Evolutionary conservation across 164 flowering plant species (phyloP), one percentile per base, ranked within the genome.

Genomic region (Magnolia sinica): DNA sequence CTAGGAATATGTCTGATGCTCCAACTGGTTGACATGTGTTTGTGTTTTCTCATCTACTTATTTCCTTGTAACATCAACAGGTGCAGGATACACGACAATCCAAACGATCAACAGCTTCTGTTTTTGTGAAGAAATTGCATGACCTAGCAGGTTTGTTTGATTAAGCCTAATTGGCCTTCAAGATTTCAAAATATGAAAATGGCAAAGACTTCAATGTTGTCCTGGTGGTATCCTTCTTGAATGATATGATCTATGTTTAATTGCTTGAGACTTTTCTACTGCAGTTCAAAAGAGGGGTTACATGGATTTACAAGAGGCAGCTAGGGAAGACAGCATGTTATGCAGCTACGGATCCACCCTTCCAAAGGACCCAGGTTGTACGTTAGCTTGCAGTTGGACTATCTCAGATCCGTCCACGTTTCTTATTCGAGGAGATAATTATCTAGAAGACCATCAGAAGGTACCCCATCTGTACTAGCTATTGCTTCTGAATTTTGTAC

Each of bases 201-300:
- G 10, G 16, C 18, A 31, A 68, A 68, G 50, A 4, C 31, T 18
- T 68, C 8, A 16, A 16, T 13, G 18, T 55, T 9, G 13, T 55
- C 16, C 61, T 55, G 61, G 45, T 37, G 45, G 68, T 65, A n/a
- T 29, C 13, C 24, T 23, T 65, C 68, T 65, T 65, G 68, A 13
- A n/a, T 22, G 65, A 22, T 63, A 65, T 65, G 68, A n/a, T 65
- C 27, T 22, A 31, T 68, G 19, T 68, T 29, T 29, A 14, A 27
- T 68, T 31, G 29, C 49, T 68, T 5, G 70, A 68, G 8, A 24
- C 8, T 23, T 19, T 19, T 10, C 18, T 68, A 37, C 45, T 81
- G 85, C 90, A 90, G 91, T 84, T 77, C 94, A 89, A 69, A 89
- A 88, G 84, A 89, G 76, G 79, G 91, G 91, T 78, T 90, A 90